Evolutionary conservation across 768 basidiomycete species (phyloP).

Genomic region (Cyathus striatus): DNA sequence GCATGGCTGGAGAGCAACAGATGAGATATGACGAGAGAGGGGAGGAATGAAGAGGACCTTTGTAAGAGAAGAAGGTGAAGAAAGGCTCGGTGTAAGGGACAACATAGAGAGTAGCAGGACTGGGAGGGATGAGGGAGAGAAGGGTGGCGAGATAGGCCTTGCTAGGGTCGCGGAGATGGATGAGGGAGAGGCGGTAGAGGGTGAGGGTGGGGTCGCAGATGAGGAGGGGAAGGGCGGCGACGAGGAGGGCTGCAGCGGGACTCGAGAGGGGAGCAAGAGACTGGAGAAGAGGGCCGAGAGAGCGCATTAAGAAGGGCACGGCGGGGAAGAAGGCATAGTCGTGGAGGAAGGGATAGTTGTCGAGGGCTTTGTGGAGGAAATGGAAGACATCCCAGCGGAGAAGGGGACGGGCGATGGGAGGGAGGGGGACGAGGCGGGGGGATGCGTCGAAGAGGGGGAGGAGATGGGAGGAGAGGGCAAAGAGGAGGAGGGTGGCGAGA

Average conservation of each 20-base stretch:
- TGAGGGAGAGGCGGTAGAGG: slow-evolving; percentile 55
- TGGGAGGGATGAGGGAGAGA: slow-evolving; percentile 76
- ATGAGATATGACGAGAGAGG: not conserved
- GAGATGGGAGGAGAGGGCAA: slow-evolving; percentile 18
- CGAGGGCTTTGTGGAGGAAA: slow-evolving; percentile 62
- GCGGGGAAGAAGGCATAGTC: slow-evolving; percentile 87
- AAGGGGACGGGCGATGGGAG: slow-evolving; percentile 16
- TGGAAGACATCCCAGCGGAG: slow-evolving; percentile 90
- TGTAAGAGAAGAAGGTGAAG: slow-evolving; percentile 78
- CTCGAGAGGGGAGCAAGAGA: not conserved
- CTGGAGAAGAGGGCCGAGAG: slow-evolving; percentile 5
- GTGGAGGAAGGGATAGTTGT: slow-evolving; percentile 64
- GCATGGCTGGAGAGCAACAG: slow-evolving; percentile 54
- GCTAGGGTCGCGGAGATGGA: slow-evolving; percentile 46
- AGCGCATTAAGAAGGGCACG: slow-evolving; percentile 50
- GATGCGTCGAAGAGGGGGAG: slow-evolving; percentile 36
- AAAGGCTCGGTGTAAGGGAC: slow-evolving; percentile 83
- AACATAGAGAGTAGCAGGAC: slow-evolving; percentile 67
- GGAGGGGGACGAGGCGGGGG: slow-evolving; percentile 17
- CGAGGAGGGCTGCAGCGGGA: slow-evolving; percentile 19
- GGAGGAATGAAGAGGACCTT: slow-evolving; percentile 32
- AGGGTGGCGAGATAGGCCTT: slow-evolving; percentile 58
- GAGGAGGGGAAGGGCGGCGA: slow-evolving; percentile 29
- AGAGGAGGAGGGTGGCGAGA: slow-evolving; percentile 13
- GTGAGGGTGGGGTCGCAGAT: slow-evolving; percentile 37